Percentiles rank a stretch among this genome's conserved stretches.
Evolutionary conservation across 202 grass and related monocot species (phyloP).

Genomic region (Sporobolus alterniflorus): DNA sequence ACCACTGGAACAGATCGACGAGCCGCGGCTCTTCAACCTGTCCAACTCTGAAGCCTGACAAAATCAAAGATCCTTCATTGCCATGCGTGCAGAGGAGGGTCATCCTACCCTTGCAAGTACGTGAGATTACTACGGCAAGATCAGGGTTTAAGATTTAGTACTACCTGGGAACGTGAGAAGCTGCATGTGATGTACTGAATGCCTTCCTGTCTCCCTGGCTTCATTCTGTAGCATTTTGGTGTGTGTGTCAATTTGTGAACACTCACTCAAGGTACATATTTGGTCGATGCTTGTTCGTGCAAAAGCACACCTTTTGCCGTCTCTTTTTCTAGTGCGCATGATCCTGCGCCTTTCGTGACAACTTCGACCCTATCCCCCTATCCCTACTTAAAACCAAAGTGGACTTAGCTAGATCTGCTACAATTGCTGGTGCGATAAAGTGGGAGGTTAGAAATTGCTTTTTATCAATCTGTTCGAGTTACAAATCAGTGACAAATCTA

Average conservation of each 20-base stretch:
- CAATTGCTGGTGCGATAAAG: background rate
- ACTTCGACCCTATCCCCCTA: background rate
- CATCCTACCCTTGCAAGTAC: background rate
- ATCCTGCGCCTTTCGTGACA: background rate
- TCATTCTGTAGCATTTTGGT: background rate
- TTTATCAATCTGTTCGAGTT: too few species aligned
- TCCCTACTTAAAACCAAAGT: background rate
- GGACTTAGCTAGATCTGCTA: background rate
- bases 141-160: background rate
- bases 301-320: background rate
- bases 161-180: conserved; percentile 34
- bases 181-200: conserved; percentile 20
- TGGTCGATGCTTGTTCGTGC: background rate
- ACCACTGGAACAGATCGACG: background rate
- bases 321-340: background rate
- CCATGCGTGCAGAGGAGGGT: background rate
- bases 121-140: background rate
- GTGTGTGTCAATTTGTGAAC: background rate
- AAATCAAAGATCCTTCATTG: background rate
- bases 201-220: conserved; percentile 41
- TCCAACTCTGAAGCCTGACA: background rate
- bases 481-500: background rate
- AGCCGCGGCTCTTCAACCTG: background rate
- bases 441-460: too few species aligned
- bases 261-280: background rate